These are phyloP conservation scores for Colletotrichum tabaci DNA, from an alignment of 2,329 filamentous ascomycete species.

Conservation along the genomic window DNA sequence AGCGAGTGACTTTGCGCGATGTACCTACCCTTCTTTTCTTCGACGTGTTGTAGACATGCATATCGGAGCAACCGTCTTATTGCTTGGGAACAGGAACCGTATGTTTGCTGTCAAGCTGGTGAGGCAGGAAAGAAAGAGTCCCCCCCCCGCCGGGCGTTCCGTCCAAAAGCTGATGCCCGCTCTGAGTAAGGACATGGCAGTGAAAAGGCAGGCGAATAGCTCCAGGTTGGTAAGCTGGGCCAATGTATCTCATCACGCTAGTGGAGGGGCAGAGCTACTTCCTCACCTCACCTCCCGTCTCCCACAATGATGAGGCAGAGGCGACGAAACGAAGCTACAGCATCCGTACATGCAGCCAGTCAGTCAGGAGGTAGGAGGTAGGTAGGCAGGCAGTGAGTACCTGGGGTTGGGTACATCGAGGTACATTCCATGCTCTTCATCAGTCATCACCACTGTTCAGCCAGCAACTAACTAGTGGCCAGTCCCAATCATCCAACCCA, in stretches of 20 bases:
- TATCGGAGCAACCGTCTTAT: neutral
- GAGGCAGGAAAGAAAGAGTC: neutral
- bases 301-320: neutral
- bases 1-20: constrained; percentile 23
- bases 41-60: too few relatives aligned
- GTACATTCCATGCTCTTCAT: neutral
- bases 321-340: neutral
- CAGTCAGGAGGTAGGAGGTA: too few relatives aligned
- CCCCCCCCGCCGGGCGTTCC: constrained; percentile 13
- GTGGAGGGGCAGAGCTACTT: constrained; percentile 7
- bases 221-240: constrained; percentile 7
- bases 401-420: neutral
- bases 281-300: neutral
- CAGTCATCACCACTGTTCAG: too few relatives aligned
- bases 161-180: constrained; percentile 7
- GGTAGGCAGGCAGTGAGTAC: too few relatives aligned
- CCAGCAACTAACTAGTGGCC: neutral
- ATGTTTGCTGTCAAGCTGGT: neutral
- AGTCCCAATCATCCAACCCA: neutral
- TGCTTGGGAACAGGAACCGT: neutral
- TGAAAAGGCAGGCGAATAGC: neutral
- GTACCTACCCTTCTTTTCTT: neutral
- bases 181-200: neutral
- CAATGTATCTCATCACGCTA: neutral
- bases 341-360: too few relatives aligned